Evolutionary conservation across 768 basidiomycete genomes (phyloP).

Genomic region (Suillus plorans): DNA sequence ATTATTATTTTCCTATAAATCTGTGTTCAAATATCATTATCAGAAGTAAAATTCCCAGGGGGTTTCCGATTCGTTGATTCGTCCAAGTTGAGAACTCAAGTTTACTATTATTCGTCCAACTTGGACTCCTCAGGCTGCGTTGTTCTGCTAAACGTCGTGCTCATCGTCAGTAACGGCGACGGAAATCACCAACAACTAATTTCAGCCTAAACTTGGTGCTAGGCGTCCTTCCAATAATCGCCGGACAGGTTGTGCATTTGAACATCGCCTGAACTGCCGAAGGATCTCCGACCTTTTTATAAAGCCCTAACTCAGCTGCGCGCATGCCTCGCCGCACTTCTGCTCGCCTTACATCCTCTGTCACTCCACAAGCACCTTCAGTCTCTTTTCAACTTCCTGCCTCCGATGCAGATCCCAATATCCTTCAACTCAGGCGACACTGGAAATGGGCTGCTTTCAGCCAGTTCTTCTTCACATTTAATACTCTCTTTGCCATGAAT

Average conservation of each 20-base stretch:
- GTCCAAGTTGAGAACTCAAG: slow-evolving; percentile 1
- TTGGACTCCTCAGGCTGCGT: not conserved
- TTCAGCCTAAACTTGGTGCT: not conserved
- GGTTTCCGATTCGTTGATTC: slow-evolving; percentile 6
- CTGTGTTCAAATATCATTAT: slow-evolving; percentile 10
- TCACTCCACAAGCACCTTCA: slow-evolving; percentile 28
- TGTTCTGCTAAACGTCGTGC: not conserved
- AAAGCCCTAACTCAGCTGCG: slow-evolving; percentile 35
- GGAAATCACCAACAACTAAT: not conserved
- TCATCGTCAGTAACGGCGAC: not conserved
- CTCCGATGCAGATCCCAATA: slow-evolving; percentile 35
- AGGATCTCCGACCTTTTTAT: slow-evolving; percentile 39
- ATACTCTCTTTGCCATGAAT: slow-evolving; percentile 64
- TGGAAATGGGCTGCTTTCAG: slow-evolving; percentile 94
- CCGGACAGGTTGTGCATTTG: slow-evolving; percentile 1
- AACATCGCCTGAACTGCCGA: slow-evolving; percentile 20
- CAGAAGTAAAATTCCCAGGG: slow-evolving; percentile 15
- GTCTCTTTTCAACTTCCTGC: slow-evolving; percentile 26
- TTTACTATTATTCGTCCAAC: slow-evolving; percentile 1
- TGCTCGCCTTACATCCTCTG: slow-evolving; percentile 33
- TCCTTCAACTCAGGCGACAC: slow-evolving; percentile 63
- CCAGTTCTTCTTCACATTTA: slow-evolving; percentile 89
- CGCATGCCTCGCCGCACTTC: slow-evolving; percentile 61
- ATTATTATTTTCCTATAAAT: slow-evolving; percentile 23
- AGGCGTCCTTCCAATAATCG: not conserved